Base-by-base conservation (phyloP, 148 eudicot species). In the Suaeda aralocaspica region DNA sequence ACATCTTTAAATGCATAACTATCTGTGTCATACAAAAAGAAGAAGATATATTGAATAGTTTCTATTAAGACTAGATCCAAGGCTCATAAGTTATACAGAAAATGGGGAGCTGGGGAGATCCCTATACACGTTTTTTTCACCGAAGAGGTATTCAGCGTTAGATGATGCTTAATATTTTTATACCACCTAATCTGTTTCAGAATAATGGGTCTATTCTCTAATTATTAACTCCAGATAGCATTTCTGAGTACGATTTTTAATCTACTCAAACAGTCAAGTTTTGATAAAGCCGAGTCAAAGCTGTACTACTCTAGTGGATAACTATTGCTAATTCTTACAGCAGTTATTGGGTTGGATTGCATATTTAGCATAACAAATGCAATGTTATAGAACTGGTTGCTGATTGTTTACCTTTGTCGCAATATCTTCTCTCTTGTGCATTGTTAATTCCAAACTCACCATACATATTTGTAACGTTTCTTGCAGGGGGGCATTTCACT, bases 81-180 rank as follows among this genome's bases (percentile, higher is more conserved):
- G 80, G 98, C 98, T 66, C 98, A 93, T 77, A 89, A 85, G 74
- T 87, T 60, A 87, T 93, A 39, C 75, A 81, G 61, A 77, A 82
- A 67, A 93, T 93, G 75, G 82, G 87, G 30, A 86, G 92, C 84
- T 79, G 90, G 77, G 95, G 88, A 51, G 98, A 93, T 84, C 94
- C 89, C 69, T 93, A 90, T 67, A 88, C 98, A 2, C 96, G 96
- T 36, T 93, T 86, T 87, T 79, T 93, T 77, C 92, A 60, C 96
- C 96, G 61, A 84, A 42, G 88, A 93, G 93, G 98, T 93, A 83
- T 63, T 78, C 46, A 28, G 6, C 36, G 24, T 51, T 75, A 36
- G 25, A 60, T 60, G 45, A 2, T 60, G 62, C 2, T 33, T 36
- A 22, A 6, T 52, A 19, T 52, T n/a, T n/a, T n/a, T n/a, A n/a